Evolutionary conservation across 2,329 filamentous ascomycete genomes (phyloP).

Genomic region (Diaporthe velutina): DNA sequence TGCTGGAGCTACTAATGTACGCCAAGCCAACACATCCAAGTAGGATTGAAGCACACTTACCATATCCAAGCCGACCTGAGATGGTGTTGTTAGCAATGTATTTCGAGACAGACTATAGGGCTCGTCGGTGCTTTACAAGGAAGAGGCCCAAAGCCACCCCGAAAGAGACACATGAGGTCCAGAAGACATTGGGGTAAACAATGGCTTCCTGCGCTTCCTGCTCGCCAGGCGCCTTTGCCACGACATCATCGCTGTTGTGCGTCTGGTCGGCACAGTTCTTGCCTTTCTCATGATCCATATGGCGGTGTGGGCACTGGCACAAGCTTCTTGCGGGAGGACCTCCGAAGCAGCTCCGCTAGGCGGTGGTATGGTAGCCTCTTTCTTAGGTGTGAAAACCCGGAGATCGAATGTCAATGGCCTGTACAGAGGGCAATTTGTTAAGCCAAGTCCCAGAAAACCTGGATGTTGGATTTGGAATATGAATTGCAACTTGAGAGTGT

Average conservation of each 20-base stretch:
- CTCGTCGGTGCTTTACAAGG: neutral
- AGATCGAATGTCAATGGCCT: too few species aligned
- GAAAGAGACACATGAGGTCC: constrained; percentile 5
- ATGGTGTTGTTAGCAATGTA: neutral
- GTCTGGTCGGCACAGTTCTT: neutral
- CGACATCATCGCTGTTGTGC: neutral
- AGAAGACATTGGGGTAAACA: constrained; percentile 3
- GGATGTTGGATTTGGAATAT: neutral
- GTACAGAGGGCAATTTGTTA: neutral
- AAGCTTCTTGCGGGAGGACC: neutral
- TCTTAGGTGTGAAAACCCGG: too few species aligned
- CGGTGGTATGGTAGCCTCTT: neutral
- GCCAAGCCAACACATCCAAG: too few species aligned
- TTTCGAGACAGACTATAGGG: neutral
- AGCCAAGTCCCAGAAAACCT: neutral
- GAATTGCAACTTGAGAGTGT: neutral
- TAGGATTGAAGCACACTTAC: neutral
- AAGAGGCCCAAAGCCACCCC: constrained; percentile 9
- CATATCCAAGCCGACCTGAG: constrained; percentile 14
- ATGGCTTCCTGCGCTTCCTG: neutral
- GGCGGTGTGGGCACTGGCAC: neutral
- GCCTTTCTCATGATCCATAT: neutral
- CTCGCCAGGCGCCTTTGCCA: neutral
- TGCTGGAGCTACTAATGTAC: neutral
- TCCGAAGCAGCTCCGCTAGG: neutral